These are phyloP conservation scores for Linum trigynum DNA, from an alignment of 345 rosid species.

Conservation along the genomic window DNA sequence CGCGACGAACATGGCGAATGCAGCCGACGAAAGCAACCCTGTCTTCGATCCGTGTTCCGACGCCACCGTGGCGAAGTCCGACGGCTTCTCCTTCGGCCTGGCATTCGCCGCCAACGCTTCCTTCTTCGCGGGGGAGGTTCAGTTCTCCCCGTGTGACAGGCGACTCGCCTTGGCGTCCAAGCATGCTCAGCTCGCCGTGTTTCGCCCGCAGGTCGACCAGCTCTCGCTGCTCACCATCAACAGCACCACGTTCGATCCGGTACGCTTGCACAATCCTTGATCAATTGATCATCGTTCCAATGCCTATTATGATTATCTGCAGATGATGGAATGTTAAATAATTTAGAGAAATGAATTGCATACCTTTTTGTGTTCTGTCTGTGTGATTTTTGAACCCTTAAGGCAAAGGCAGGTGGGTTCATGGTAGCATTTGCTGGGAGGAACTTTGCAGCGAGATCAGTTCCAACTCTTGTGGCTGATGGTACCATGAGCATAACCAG, in stretches of 20 bases:
- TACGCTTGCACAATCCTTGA: slow-evolving; percentile 17
- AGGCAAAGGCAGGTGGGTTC: slow-evolving; percentile 6
- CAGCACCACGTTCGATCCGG: slow-evolving; percentile 39
- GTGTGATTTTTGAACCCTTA: not conserved
- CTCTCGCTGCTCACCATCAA: slow-evolving; percentile 76
- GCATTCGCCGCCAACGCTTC: slow-evolving; percentile 57
- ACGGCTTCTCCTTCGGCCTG: slow-evolving; percentile 72
- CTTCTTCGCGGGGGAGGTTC: slow-evolving; percentile 49
- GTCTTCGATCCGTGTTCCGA: slow-evolving; percentile 66
- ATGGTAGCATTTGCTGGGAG: slow-evolving; percentile 13
- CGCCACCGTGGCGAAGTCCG: slow-evolving; percentile 45
- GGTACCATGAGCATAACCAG: slow-evolving; percentile 3
- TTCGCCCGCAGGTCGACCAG: slow-evolving; percentile 75
- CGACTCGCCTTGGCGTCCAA: slow-evolving; percentile 52
- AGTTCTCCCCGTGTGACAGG: slow-evolving; percentile 78
- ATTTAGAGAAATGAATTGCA: too few species aligned
- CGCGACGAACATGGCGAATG: slow-evolving; percentile 22
- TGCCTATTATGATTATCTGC: too few species aligned
- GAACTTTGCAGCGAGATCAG: slow-evolving; percentile 6
- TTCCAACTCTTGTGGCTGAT: not conserved
- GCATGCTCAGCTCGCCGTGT: slow-evolving; percentile 52
- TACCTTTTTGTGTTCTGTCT: too few species aligned
- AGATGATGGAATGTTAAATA: too few species aligned
- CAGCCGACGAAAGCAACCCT: slow-evolving; percentile 37
- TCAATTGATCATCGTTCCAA: not conserved